Percentiles rank a stretch among this genome's conserved stretches.
These are phyloP conservation scores for Stromatinia cepivora DNA, from an alignment of 2,329 filamentous ascomycete species.

Conservation along the genomic window DNA sequence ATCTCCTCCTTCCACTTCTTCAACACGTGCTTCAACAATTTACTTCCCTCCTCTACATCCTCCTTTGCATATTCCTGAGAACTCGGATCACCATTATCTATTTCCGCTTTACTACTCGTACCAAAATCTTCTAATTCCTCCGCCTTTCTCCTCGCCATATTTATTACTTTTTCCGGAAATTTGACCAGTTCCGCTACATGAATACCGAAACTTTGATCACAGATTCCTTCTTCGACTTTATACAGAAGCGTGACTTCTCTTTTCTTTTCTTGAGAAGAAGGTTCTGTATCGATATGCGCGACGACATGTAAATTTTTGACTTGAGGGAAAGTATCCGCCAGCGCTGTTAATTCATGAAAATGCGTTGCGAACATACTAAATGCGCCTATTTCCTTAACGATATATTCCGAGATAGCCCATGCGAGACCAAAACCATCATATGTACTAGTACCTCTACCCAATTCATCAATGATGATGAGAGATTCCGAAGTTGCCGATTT, in stretches of 20 bases:
- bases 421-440: constrained; percentile 99
- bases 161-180: constrained; percentile 95
- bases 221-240: constrained; percentile 93
- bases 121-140: constrained; percentile 98
- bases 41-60: constrained; percentile 87
- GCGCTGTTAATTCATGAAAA: constrained; percentile 94
- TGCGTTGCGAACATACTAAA: constrained; percentile 96
- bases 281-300: constrained; percentile 70
- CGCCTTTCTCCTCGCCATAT: constrained; percentile 98
- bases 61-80: constrained; percentile 65
- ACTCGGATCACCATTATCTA: constrained; percentile 35
- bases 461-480: constrained; percentile 96
- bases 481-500: constrained; percentile 95
- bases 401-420: constrained; percentile 98
- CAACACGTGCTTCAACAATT: constrained; percentile 79
- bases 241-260: constrained; percentile 93
- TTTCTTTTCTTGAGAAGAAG: constrained; percentile 43
- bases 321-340: constrained; percentile 82
- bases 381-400: constrained; percentile 90
- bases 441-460: constrained; percentile 93
- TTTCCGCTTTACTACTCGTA: constrained; percentile 62
- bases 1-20: constrained; percentile 78
- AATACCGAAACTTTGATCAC: constrained; percentile 97
- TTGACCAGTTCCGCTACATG: constrained; percentile 96
- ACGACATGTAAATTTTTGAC: constrained; percentile 95